Conservation (phyloP, 148 eudicot species). For the Silene uniflora region DNA sequence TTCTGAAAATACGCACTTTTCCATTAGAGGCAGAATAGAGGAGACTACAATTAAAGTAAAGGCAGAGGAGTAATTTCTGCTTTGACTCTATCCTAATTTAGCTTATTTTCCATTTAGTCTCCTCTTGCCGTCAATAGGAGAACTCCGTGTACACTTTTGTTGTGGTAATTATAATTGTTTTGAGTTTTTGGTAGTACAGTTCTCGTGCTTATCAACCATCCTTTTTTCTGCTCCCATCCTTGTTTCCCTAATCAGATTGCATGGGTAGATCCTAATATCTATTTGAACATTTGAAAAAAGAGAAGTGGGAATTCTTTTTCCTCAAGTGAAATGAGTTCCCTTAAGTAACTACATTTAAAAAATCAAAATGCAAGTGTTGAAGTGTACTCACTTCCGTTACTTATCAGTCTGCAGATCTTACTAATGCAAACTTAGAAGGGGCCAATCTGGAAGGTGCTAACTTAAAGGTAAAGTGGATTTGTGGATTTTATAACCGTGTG, state of each 20-base stretch:
- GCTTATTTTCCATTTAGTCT: neutral
- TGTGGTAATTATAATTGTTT: neutral
- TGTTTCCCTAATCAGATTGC: neutral
- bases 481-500: neutral
- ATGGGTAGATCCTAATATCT: neutral
- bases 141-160: conserved; percentile 5
- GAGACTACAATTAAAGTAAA: neutral
- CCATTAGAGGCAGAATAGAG: neutral
- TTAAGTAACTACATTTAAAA: neutral
- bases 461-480: conserved; percentile 58
- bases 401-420: conserved; percentile 83
- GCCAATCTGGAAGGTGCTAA: conserved; percentile 96
- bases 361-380: neutral
- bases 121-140: neutral
- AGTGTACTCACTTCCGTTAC: neutral
- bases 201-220: neutral
- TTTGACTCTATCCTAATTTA: neutral
- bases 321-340: neutral
- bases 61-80: neutral
- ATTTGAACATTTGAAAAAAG: neutral
- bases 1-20: neutral
- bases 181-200: neutral
- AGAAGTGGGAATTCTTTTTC: neutral
- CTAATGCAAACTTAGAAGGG: conserved; percentile 90
- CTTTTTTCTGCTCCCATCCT: neutral